Base-by-base conservation (phyloP, 2,329 filamentous ascomycete species). In the Coniochaeta sp. region DNA sequence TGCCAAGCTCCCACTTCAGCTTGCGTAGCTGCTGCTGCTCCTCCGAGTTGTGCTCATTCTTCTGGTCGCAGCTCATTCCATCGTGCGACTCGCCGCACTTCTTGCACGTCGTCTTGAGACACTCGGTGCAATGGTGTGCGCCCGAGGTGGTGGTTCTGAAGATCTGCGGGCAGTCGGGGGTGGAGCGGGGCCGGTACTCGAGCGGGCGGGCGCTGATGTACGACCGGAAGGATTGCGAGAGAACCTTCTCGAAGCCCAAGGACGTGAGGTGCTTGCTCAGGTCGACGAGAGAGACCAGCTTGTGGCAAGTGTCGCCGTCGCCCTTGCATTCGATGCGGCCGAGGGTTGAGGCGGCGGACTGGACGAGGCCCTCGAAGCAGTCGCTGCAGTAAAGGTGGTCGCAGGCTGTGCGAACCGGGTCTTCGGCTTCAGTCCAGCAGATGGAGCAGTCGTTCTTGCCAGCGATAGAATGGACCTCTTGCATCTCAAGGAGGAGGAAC, bases 111-210 rank as follows among this genome's bases (percentile, higher is more conserved):
- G 59, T 24, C 2, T 52, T 51, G 3, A 71, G 57, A 48, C 74
- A 77, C 1, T 60, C 59, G 3, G 62, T 50, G 53, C 73, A 77
- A 0, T 59, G 67, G 49, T 65, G 66, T 0, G 55, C 54, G 1
- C 27, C 28, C 6, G 27, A 7, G 27, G 52, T 16, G 3, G 22
- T 54, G 30, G 53, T 49, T 6, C 71, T 67, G 56, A 77, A 77
- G 12, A 75, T 58, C 16, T 66, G 65, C 5, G 55, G 60, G 52
- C 74, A 78, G 55, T 73, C 71, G 0, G 71, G 65, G 0, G 69
- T 72, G 2, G 72, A 68, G 49, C 74, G 77, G 54, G 67, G 67
- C 6, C 60, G 65, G 10, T 75, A 61, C 1, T 55, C 33, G 9
- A 60, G 33, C 1, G 67, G 66, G 26, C 64, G 61, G 4, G 54